These are phyloP conservation scores for Citeromyces nyonsensis DNA, from an alignment of 805 yeast species.

Conservation along the genomic window DNA sequence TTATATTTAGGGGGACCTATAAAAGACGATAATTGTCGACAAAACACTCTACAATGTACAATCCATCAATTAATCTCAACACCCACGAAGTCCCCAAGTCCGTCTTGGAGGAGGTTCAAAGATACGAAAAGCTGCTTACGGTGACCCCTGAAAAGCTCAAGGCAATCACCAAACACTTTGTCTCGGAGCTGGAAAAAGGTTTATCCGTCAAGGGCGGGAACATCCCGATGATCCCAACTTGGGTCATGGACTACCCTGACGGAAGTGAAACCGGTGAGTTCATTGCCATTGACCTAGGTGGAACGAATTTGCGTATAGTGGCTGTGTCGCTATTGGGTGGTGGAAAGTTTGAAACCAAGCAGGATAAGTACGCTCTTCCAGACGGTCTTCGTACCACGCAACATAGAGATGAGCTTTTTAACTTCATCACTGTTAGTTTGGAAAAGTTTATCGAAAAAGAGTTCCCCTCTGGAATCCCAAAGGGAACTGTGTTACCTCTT, in stretches of 20 bases:
- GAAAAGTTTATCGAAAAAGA: slow-evolving; percentile 52
- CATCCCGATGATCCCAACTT: slow-evolving; percentile 45
- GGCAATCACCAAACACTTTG: slow-evolving; percentile 30
- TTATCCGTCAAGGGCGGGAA: slow-evolving; percentile 35
- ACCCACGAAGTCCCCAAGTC: background rate
- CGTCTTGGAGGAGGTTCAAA: slow-evolving; percentile 2
- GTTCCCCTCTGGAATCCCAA: slow-evolving; percentile 54
- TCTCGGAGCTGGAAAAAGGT: slow-evolving; percentile 36
- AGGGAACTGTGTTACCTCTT: slow-evolving; percentile 45
- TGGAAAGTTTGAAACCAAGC: slow-evolving; percentile 75
- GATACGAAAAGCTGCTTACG: slow-evolving; percentile 13
- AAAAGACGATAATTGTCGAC: too few species aligned
- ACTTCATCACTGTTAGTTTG: slow-evolving; percentile 77
- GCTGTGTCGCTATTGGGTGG: slow-evolving; percentile 45
- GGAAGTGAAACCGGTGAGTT: slow-evolving; percentile 45
- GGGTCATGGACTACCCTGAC: slow-evolving; percentile 46
- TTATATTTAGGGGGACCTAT: too few species aligned
- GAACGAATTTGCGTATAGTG: slow-evolving; percentile 47
- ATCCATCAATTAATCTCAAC: background rate
- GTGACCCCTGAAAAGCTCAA: slow-evolving; percentile 24
- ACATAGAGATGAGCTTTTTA: slow-evolving; percentile 64
- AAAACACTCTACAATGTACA: too few species aligned
- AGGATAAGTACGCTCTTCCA: slow-evolving; percentile 79
- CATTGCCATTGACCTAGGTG: slow-evolving; percentile 47
- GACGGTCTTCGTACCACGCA: slow-evolving; percentile 63